Evolutionary conservation across 805 yeast genomes (phyloP), one percentile per base, ranked within the genome.

Genomic region (Yarrowia porcina): DNA sequence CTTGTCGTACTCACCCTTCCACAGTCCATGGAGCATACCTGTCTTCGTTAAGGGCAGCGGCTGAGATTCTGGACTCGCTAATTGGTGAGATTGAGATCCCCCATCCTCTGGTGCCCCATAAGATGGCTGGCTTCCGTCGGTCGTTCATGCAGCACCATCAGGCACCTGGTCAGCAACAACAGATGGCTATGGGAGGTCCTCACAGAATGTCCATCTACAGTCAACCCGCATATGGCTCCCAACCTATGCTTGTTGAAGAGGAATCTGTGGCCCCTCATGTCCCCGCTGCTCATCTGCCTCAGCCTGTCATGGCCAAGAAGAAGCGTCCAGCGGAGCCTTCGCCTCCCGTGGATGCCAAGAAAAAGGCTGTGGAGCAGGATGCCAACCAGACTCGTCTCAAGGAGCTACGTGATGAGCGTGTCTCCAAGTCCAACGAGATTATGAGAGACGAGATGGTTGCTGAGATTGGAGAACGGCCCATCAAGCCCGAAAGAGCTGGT

Each of bases 1-100:
- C 80, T 0, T 75, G 77, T 28, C 69, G 79, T 5, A 63, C 72
- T 12, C 72, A 72, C 54, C 80, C 80, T 0, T 79, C 79, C 0
- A 76, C 80, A 0, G 75, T 77, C 5, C 80, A 77, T 52, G 80
- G 80, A 3, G 80, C 80, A 0, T 77, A 75, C 56, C 64, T 77
- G 0, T 75, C 79, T 12, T 80, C 80, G 1, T 65, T 77, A 35
- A 66, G 80, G 9, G 79, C 76, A 1, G 79, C 80, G 0, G 72
- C 71, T 21, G 80, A 77, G 50, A 75, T 76, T 2, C 65, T 77
- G 36, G 74, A 74, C 30, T 73, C 77, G 49, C 57, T 77, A 9
- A 71, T 76, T 21, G 80, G 80, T 2, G 74, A 73, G 12, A 70
- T 77, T 20, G 75, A 73, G 44, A 71, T 77, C 1, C 79, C 79